Conservation (phyloP, 306 rosid genomes). For the Dalbergia cochinchinensis region DNA sequence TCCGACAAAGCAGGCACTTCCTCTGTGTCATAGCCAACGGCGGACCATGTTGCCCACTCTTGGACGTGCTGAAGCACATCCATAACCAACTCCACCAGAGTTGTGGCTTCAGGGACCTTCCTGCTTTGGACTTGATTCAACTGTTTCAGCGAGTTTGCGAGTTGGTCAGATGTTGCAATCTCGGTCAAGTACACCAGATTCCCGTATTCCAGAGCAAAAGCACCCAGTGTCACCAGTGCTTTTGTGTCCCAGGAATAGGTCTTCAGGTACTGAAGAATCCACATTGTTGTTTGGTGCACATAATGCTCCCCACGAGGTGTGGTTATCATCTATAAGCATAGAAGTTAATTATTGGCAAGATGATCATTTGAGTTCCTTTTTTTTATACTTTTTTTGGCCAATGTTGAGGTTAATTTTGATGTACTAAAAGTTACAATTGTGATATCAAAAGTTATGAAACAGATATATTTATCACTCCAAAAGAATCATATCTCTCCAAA, state of each 20-base stretch:
- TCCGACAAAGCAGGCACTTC: slow-evolving; percentile 48
- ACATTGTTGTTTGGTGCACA: slow-evolving; percentile 50
- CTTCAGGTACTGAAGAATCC: slow-evolving; percentile 47
- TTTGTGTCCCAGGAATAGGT: slow-evolving; percentile 73
- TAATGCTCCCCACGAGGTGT: slow-evolving; percentile 27
- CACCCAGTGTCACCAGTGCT: slow-evolving; percentile 49
- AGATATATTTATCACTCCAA: too few species aligned
- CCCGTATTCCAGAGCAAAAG: slow-evolving; percentile 50
- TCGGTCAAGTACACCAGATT: slow-evolving; percentile 38
- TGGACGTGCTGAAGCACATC: slow-evolving; percentile 50
- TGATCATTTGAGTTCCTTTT: too few species aligned
- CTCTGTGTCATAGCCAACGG: slow-evolving; percentile 37
- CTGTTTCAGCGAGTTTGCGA: slow-evolving; percentile 33
- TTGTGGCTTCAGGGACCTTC: neutral
- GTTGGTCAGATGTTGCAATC: neutral
- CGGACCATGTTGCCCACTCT: slow-evolving; percentile 51
- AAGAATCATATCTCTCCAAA: too few species aligned
- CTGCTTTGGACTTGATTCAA: slow-evolving; percentile 43
- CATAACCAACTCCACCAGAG: slow-evolving; percentile 4
- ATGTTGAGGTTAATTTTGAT: too few species aligned
- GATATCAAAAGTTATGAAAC: too few species aligned
- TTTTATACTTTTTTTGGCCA: too few species aligned
- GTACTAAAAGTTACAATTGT: too few species aligned
- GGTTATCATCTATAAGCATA: slow-evolving; percentile 45
- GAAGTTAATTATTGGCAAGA: too few species aligned